A percentile compares a stretch with the other conserved stretches of the same genome.
Evolutionary conservation across 2,329 filamentous ascomycete genomes (phyloP).

Genomic region (Fusarium sp.): DNA sequence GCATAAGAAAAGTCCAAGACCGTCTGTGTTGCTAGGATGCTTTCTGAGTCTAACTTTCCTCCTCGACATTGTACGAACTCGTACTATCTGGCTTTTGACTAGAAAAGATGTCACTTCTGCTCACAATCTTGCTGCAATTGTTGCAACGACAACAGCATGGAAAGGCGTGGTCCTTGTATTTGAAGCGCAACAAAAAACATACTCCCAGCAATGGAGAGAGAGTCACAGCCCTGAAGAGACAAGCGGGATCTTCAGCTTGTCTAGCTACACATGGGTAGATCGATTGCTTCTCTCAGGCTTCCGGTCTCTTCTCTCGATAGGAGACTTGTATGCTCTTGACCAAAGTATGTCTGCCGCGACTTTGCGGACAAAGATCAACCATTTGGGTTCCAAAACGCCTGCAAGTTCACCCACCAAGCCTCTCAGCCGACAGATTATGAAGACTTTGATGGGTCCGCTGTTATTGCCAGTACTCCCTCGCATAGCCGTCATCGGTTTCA

Average conservation of each 20-base stretch:
- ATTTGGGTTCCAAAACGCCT: not conserved
- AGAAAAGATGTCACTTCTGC: not conserved
- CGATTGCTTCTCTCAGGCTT: constrained; percentile 38
- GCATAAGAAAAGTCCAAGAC: constrained; percentile 1
- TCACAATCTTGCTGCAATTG: not conserved
- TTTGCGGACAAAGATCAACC: not conserved
- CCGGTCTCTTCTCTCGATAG: not conserved
- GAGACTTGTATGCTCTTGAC: constrained; percentile 9
- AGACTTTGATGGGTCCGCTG: constrained; percentile 25
- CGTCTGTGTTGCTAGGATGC: constrained; percentile 1
- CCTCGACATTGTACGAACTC: constrained; percentile 3
- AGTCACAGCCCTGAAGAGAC: constrained; percentile 44
- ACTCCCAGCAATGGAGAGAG: not conserved
- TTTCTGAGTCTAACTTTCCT: constrained; percentile 2
- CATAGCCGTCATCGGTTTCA: constrained; percentile 53
- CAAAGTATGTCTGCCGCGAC: not conserved
- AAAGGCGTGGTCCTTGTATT: constrained; percentile 2
- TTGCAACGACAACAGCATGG: not conserved
- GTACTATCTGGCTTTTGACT: constrained; percentile 1
- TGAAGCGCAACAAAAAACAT: constrained; percentile 5
- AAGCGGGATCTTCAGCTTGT: constrained; percentile 45
- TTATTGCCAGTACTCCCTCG: constrained; percentile 50
- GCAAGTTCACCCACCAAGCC: not conserved
- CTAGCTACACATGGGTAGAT: constrained; percentile 48
- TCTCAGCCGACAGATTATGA: not conserved